A percentile compares a stretch with the other conserved stretches of the same genome.
These are phyloP conservation scores for Amanita pallidorosea DNA, from an alignment of 768 basidiomycete genomes.

Conservation along the genomic window DNA sequence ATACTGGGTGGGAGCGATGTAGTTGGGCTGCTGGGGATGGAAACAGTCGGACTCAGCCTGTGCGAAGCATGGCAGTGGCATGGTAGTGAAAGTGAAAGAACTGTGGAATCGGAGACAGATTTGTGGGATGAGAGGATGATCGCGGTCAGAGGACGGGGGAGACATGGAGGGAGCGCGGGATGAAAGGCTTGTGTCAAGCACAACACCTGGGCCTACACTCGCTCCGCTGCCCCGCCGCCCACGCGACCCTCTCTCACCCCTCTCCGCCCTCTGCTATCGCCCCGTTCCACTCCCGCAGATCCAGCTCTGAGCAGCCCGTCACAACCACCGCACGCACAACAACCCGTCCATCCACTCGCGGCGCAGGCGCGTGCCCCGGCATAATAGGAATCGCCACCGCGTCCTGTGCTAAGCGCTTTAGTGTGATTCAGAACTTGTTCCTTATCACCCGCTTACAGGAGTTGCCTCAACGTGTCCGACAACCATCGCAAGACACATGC, in stretches of 20 bases:
- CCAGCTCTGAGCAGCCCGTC: constrained; percentile 34
- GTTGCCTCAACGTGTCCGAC: constrained; percentile 48
- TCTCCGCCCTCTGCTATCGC: constrained; percentile 17
- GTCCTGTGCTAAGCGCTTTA: constrained; percentile 15
- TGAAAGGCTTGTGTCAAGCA: constrained; percentile 16
- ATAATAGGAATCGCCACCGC: constrained; percentile 29
- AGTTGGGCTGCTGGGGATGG: constrained; percentile 11
- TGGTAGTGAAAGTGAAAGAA: not conserved
- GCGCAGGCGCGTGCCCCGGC: constrained; percentile 27
- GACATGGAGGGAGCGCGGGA: constrained; percentile 11
- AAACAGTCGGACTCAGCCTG: constrained; percentile 10
- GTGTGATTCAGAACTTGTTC: not conserved
- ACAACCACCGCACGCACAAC: constrained; percentile 47
- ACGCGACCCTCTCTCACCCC: not conserved
- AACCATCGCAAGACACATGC: constrained; percentile 37
- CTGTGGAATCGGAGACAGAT: not conserved
- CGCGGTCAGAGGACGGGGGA: constrained; percentile 8
- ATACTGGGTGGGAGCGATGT: constrained; percentile 10
- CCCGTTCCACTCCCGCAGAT: constrained; percentile 30
- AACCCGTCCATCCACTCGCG: constrained; percentile 30
- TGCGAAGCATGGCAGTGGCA: constrained; percentile 1
- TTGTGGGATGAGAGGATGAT: not conserved
- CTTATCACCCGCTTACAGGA: constrained; percentile 23
- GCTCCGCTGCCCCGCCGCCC: constrained; percentile 5
- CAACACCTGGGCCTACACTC: constrained; percentile 21